A percentile compares a stretch with the other conserved stretches of the same genome.
These are phyloP conservation scores for Sclerotinia minor DNA, from an alignment of 2,329 filamentous ascomycete genomes.

Conservation along the genomic window DNA sequence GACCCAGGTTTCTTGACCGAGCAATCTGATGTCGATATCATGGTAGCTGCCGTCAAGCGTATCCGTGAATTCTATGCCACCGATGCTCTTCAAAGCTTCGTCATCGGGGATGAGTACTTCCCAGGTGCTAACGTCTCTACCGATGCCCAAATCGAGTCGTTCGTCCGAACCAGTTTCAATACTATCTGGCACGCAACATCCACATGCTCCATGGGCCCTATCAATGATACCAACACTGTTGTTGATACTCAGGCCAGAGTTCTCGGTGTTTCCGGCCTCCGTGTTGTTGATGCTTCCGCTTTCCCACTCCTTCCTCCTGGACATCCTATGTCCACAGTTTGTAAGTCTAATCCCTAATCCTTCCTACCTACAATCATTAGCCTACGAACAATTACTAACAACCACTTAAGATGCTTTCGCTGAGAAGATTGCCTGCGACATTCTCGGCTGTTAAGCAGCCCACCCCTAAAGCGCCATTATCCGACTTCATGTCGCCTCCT, in stretches of 20 bases:
- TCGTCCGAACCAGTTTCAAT: conserved; percentile 37
- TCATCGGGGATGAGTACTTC: conserved; percentile 31
- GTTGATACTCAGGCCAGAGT: conserved; percentile 34
- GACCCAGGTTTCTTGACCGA: conserved; percentile 50
- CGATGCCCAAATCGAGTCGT: conserved; percentile 33
- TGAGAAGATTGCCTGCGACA: conserved; percentile 45
- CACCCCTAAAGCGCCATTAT: not conserved
- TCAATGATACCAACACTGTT: conserved; percentile 43
- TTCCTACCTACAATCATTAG: not conserved
- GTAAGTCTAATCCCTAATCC: conserved; percentile 37
- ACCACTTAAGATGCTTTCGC: conserved; percentile 43
- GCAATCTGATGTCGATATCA: conserved; percentile 48
- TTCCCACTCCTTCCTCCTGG: conserved; percentile 43
- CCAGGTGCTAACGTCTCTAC: conserved; percentile 29
- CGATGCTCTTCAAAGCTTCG: conserved; percentile 27
- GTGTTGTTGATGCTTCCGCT: conserved; percentile 35
- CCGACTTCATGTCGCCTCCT: not conserved
- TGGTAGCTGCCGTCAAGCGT: conserved; percentile 47
- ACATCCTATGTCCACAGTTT: conserved; percentile 47
- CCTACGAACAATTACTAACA: conserved; percentile 4
- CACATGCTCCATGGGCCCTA: conserved; percentile 57
- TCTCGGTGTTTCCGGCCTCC: conserved; percentile 31
- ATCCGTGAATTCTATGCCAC: conserved; percentile 41
- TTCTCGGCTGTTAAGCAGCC: conserved; percentile 13
- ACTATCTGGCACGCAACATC: conserved; percentile 54